phyloP scores from a whole-genome alignment of 2,329 filamentous ascomycete genomes.

The Colletotrichum tamarilloi region DNA sequence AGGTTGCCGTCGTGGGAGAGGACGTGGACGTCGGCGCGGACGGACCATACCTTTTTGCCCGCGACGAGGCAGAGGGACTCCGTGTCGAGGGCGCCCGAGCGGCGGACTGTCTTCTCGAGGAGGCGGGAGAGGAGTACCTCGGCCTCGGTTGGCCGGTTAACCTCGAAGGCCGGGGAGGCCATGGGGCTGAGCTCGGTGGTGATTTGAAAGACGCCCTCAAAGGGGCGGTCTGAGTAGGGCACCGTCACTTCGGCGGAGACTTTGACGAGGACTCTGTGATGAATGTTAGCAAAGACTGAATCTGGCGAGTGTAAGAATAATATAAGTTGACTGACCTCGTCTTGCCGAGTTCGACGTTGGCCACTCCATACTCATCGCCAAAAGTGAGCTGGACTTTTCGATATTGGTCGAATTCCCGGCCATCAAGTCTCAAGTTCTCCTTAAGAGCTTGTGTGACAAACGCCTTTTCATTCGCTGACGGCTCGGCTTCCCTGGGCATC shows the following conservation, averaged over 20 bases:
- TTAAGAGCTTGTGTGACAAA: constrained; percentile 88
- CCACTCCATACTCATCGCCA: constrained; percentile 90
- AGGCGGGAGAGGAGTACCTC: constrained; percentile 89
- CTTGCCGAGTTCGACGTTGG: constrained; percentile 88
- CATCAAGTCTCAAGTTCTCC: constrained; percentile 85
- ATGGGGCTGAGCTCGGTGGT: constrained; percentile 91
- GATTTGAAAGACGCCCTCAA: constrained; percentile 96
- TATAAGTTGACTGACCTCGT: constrained; percentile 72
- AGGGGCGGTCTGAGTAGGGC: constrained; percentile 88
- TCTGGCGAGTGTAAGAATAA: background rate
- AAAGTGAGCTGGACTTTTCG: constrained; percentile 82
- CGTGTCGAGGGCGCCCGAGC: constrained; percentile 91
- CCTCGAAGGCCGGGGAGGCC: constrained; percentile 90
- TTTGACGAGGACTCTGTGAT: constrained; percentile 78
- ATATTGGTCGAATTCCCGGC: constrained; percentile 83
- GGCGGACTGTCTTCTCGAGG: constrained; percentile 93
- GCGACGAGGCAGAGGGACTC: constrained; percentile 95
- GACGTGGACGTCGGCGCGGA: constrained; percentile 92
- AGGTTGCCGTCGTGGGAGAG: constrained; percentile 92
- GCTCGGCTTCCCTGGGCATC: constrained; percentile 94
- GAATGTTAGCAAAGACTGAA: background rate
- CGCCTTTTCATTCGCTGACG: constrained; percentile 87
- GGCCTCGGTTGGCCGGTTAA: constrained; percentile 83
- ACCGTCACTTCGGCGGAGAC: constrained; percentile 90
- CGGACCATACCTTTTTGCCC: constrained; percentile 89